Conservation (phyloP, 805 yeast genomes). For the Lipomyces lipofer region DNA sequence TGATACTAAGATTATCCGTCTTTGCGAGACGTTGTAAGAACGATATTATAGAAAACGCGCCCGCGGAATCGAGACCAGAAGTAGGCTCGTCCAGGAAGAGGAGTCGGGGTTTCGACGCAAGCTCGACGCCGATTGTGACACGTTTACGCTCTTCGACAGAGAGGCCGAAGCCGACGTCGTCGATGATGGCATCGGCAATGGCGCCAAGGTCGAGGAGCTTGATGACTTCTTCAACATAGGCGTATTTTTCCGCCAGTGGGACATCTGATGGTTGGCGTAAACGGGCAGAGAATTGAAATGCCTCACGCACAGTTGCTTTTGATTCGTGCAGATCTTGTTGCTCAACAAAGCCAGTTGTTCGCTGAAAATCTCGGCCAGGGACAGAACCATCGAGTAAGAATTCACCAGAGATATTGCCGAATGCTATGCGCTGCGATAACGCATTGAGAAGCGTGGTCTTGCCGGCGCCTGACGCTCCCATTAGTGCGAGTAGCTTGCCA, state of each 20-base stretch:
- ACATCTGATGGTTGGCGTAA: slow-evolving; percentile 61
- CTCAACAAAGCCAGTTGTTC: slow-evolving; percentile 70
- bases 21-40: slow-evolving; percentile 59
- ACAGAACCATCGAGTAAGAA: slow-evolving; percentile 63
- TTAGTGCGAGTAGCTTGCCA: slow-evolving; percentile 65
- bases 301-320: slow-evolving; percentile 69
- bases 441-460: slow-evolving; percentile 72
- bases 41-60: slow-evolving; percentile 67
- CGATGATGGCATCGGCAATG: slow-evolving; percentile 71
- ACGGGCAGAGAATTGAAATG: slow-evolving; percentile 63
- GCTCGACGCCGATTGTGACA: slow-evolving; percentile 63
- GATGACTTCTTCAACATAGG: slow-evolving; percentile 65
- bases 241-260: slow-evolving; percentile 56
- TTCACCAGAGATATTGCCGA: slow-evolving; percentile 69
- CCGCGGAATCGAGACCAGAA: slow-evolving; percentile 66
- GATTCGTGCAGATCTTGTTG: slow-evolving; percentile 72
- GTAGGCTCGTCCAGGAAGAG: slow-evolving; percentile 67
- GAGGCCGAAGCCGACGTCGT: slow-evolving; percentile 69
- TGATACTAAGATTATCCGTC: slow-evolving; percentile 60
- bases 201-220: slow-evolving; percentile 60
- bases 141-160: slow-evolving; percentile 63
- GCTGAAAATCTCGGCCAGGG: slow-evolving; percentile 61
- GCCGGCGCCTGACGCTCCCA: slow-evolving; percentile 78
- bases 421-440: slow-evolving; percentile 65
- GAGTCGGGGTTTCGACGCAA: slow-evolving; percentile 63